These are phyloP conservation scores for Nigrospora sphaerica DNA, from an alignment of 2,329 filamentous ascomycete genomes.

Conservation along the genomic window DNA sequence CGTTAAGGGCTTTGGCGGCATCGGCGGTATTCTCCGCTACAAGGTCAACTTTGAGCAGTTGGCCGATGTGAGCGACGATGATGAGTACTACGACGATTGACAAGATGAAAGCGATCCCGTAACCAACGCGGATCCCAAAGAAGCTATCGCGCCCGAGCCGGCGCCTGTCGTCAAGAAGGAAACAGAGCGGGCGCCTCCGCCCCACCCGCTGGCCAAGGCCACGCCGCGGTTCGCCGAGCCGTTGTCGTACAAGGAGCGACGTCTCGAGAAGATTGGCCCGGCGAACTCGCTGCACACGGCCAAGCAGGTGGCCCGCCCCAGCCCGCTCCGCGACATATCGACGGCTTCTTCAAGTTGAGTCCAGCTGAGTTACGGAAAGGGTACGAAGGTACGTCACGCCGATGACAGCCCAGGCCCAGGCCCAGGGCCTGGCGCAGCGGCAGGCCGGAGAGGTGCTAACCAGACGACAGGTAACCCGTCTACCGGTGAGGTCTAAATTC, in stretches of 20 bases:
- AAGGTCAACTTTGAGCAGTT: constrained; percentile 99
- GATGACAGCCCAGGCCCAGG: too few species aligned
- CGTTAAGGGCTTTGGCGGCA: constrained; percentile 98
- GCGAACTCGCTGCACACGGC: constrained; percentile 36
- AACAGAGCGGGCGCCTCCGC: constrained; percentile 30
- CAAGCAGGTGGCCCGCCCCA: constrained; percentile 50
- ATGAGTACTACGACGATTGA: constrained; percentile 76
- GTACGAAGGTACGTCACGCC: too few species aligned
- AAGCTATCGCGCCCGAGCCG: constrained; percentile 40
- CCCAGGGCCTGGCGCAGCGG: too few species aligned
- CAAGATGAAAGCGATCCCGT: constrained; percentile 57
- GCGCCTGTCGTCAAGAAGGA: constrained; percentile 26
- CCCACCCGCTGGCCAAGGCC: constrained; percentile 31
- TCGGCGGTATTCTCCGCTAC: constrained; percentile 94
- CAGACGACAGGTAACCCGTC: neutral
- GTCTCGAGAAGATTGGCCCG: constrained; percentile 37
- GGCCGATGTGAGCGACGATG: constrained; percentile 81
- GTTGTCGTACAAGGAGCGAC: constrained; percentile 32
- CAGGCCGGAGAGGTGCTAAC: too few species aligned
- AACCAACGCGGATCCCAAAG: constrained; percentile 76
- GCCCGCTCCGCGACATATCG: constrained; percentile 63
- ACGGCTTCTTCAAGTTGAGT: constrained; percentile 28
- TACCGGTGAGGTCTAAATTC: neutral
- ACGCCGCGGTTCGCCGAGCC: constrained; percentile 19
- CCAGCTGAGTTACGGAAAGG: neutral